phyloP scores from a whole-genome alignment of 2,329 filamentous ascomycete species.

The Verticillium nubilum region DNA sequence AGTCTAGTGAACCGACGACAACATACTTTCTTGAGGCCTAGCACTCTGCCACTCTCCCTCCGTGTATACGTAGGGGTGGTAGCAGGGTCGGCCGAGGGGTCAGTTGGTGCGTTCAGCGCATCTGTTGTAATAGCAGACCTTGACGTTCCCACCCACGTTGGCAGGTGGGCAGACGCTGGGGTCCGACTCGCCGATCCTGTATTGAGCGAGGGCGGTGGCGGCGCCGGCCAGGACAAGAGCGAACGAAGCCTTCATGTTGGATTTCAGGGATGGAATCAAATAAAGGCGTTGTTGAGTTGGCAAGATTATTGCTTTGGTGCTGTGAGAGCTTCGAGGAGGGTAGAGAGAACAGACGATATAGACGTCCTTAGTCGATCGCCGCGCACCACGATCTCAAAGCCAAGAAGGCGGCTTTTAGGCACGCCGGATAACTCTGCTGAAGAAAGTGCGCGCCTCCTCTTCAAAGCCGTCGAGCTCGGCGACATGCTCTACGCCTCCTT shows the following conservation, averaged over 20 bases:
- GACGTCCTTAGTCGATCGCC: neutral
- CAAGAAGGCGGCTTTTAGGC: neutral
- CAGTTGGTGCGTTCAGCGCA: neutral
- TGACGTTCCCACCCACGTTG: neutral
- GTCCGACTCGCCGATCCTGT: neutral
- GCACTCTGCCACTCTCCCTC: neutral
- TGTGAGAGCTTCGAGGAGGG: neutral
- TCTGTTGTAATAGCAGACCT: neutral
- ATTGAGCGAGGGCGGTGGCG: neutral
- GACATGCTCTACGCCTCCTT: conserved; percentile 62
- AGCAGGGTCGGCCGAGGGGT: neutral
- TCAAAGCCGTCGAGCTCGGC: conserved; percentile 58
- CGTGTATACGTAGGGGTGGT: neutral
- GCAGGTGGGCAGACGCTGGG: neutral
- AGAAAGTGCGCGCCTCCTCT: conserved; percentile 38
- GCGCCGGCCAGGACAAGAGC: neutral
- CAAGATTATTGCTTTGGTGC: neutral
- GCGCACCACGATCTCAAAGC: neutral
- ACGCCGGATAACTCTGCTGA: neutral
- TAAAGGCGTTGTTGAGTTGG: neutral
- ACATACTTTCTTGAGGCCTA: neutral
- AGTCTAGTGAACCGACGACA: neutral
- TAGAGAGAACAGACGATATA: neutral
- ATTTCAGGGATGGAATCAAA: neutral
- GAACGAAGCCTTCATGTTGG: neutral